These are phyloP conservation scores for Leishmania lainsoni DNA, from an alignment of 208 protist genomes.

Conservation along the genomic window DNA sequence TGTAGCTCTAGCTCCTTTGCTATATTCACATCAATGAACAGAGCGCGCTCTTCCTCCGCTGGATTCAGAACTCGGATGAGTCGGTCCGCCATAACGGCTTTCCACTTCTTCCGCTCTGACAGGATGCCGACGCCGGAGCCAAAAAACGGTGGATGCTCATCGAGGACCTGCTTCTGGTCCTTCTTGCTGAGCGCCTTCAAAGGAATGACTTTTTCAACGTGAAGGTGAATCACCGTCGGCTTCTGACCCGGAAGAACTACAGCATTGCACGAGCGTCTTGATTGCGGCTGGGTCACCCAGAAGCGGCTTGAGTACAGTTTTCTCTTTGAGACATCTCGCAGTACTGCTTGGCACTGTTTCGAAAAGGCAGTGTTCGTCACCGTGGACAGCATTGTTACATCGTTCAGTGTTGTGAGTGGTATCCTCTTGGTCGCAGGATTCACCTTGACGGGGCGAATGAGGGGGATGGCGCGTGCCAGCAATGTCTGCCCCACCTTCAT, in stretches of 20 bases:
- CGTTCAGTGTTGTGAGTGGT: constrained; percentile 20
- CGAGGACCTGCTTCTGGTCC: constrained; percentile 71
- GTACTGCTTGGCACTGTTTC: constrained; percentile 43
- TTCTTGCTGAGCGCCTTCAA: constrained; percentile 54
- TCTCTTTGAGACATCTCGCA: constrained; percentile 43
- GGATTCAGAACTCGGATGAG: constrained; percentile 73
- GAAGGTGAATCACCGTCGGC: constrained; percentile 68
- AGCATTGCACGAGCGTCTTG: constrained; percentile 72
- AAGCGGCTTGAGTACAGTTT: constrained; percentile 63
- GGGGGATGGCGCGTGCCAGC: constrained; percentile 12
- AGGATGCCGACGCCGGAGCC: constrained; percentile 88
- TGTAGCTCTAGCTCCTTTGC: constrained; percentile 54
- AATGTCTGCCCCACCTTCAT: constrained; percentile 8
- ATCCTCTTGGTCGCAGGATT: neutral
- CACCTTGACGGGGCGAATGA: constrained; percentile 10
- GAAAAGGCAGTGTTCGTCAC: constrained; percentile 83
- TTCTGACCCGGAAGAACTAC: constrained; percentile 66
- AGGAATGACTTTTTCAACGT: constrained; percentile 82
- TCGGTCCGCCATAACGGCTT: constrained; percentile 73
- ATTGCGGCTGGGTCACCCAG: constrained; percentile 84
- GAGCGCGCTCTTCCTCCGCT: constrained; percentile 69
- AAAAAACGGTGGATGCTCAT: constrained; percentile 89
- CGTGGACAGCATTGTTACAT: constrained; percentile 68
- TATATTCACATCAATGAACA: constrained; percentile 78
- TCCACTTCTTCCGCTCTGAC: constrained; percentile 84